These are phyloP conservation scores for Termitomyces sp. DNA, from an alignment of 768 basidiomycete genomes.

Conservation along the genomic window DNA sequence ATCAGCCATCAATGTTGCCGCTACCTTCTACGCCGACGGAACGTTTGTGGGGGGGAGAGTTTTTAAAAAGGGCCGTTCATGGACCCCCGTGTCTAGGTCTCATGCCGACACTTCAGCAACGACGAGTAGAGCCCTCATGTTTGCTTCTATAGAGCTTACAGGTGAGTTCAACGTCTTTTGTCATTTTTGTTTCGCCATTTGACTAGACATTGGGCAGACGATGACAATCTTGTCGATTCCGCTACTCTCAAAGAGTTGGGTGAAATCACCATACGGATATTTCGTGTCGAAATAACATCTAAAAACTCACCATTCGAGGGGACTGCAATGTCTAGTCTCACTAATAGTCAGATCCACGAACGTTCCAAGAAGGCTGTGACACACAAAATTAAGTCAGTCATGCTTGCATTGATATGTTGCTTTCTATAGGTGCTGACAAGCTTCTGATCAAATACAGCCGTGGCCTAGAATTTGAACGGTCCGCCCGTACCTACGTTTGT, in stretches of 20 bases:
- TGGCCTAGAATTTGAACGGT: background rate
- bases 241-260: background rate
- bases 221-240: constrained; percentile 3
- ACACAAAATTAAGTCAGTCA: constrained; percentile 2
- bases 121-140: background rate
- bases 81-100: background rate
- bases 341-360: constrained; percentile 2
- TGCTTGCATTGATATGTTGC: background rate
- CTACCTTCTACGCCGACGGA: background rate
- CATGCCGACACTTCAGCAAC: background rate
- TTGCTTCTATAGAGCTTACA: constrained; percentile 3
- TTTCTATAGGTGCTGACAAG: background rate
- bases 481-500: background rate
- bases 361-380: constrained; percentile 5
- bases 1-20: background rate
- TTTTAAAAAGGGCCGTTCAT: background rate
- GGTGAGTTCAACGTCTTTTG: background rate
- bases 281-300: background rate
- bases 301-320: background rate
- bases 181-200: background rate
- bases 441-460: background rate
- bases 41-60: background rate
- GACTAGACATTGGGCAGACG: background rate
- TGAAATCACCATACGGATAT: background rate
- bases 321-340: background rate